Conservation (phyloP, 225 moss, liverwort and hornwort genomes). For the Ulota crispa region DNA sequence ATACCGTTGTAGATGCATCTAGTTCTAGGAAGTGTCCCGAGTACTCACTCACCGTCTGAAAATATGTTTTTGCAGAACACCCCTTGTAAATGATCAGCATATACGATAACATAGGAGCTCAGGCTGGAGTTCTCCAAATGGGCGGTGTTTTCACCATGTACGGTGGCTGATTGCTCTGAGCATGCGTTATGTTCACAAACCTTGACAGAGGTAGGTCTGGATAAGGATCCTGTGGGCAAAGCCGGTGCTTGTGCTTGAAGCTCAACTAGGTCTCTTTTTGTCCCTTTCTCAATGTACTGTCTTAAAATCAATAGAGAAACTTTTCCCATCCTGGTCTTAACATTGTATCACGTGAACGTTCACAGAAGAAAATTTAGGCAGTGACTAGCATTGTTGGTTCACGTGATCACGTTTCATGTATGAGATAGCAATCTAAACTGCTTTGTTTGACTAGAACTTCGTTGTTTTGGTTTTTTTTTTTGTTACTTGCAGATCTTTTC, state of each 20-base stretch:
- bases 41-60: slow-evolving; percentile 24
- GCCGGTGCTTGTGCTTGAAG: slow-evolving; percentile 7
- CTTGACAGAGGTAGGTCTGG: slow-evolving; percentile 33
- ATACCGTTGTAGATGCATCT: slow-evolving; percentile 12
- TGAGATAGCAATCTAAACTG: background rate
- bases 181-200: slow-evolving; percentile 3
- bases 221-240: background rate
- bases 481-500: slow-evolving; percentile 36
- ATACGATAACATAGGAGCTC: slow-evolving; percentile 10
- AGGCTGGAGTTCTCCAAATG: slow-evolving; percentile 24
- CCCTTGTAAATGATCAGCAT: slow-evolving; percentile 31
- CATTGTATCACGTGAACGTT: background rate
- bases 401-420: slow-evolving; percentile 2
- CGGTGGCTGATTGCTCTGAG: slow-evolving; percentile 22
- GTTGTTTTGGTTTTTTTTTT: slow-evolving; percentile 25
- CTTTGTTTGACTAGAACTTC: slow-evolving; percentile 28
- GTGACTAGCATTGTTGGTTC: background rate
- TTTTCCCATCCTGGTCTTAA: background rate
- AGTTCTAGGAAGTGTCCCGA: slow-evolving; percentile 2
- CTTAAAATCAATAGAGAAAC: slow-evolving; percentile 12
- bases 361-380: background rate
- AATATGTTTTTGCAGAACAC: slow-evolving; percentile 33
- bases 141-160: slow-evolving; percentile 8
- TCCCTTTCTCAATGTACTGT: slow-evolving; percentile 7
- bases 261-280: slow-evolving; percentile 2